Base-by-base conservation (phyloP, 352 stramenopile genomes). In the Pythium guiyangense region DNA sequence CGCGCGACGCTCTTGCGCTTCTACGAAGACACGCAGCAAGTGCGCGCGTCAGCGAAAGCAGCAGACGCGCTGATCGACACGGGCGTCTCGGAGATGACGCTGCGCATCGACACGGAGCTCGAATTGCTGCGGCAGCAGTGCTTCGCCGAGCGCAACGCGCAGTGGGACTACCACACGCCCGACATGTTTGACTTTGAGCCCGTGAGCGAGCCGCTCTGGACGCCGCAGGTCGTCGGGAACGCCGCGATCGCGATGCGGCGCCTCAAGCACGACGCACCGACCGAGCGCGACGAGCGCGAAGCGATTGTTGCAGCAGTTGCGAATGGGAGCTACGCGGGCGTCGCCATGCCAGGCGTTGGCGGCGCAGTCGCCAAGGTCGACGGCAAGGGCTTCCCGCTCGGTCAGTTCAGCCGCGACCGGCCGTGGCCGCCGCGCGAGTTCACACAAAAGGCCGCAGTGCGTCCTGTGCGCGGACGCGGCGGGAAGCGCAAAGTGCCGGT, bases 401-500 rank as follows among this genome's bases (percentile, higher is more conserved):
- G 58, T 22, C 57, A 79, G 42, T 71, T 66, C 34, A 71, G 84
- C 40, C 81, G 80, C 20, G 80, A 92, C 8, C 80, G 80, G 4
- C 55, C 70, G 26, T 95, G 85, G 85, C 85, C 85, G 22, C 85
- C 85, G 0, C 74, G 71, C 27, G 85, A 91, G 60, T 91, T 92
- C 59, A 69, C 77, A 40, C 58, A 82, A n/a, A 90, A 90, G 56
- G 65, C 70, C 3, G 63, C 69, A 20, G 39, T 54, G 6, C 88
- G 87, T 53, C 66, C 77, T 0, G 67, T 66, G 37, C 63, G 70
- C 29, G 69, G 52, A 15, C 67, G 71, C 31, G 69, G 61, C n/a
- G 77, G 74, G 43, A 89, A 88, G 64, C 75, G 77, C 51, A 92
- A 91, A 68, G 73, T 67, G 35, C 57, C 67, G 25, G 71, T 67